Evolutionary conservation across 768 basidiomycete genomes (phyloP).

Genomic region (Rhizopogon rudus): DNA sequence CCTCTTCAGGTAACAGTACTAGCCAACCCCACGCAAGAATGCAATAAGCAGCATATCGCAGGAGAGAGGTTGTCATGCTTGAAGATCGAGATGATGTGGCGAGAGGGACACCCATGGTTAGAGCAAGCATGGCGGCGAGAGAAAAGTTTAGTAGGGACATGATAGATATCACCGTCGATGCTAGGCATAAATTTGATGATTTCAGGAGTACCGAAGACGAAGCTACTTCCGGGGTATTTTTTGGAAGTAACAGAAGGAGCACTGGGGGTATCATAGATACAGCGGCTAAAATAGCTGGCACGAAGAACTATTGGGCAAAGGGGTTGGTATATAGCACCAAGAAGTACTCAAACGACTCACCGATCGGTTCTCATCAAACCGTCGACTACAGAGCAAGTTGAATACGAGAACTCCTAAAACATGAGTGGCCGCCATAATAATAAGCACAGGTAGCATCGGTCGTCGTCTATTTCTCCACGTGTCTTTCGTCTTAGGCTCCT

Average conservation of each 20-base stretch:
- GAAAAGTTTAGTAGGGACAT: conserved; percentile 91
- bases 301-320: conserved; percentile 13
- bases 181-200: conserved; percentile 72
- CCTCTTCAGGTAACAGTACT: conserved; percentile 38
- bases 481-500: conserved; percentile 9
- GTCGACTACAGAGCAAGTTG: conserved; percentile 36
- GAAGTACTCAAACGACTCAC: conserved; percentile 28
- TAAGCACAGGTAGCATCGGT: conserved; percentile 48
- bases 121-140: conserved; percentile 68
- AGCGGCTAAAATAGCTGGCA: conserved; percentile 23
- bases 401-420: conserved; percentile 49
- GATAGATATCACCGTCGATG: conserved; percentile 83
- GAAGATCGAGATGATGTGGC: conserved; percentile 27
- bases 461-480: conserved; percentile 46
- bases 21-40: conserved; percentile 57
- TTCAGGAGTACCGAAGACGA: conserved; percentile 52
- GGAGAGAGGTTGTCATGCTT: conserved; percentile 21
- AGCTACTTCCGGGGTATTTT: conserved; percentile 23
- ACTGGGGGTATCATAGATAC: conserved; percentile 28
- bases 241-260: conserved; percentile 25
- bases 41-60: conserved; percentile 34
- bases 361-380: conserved; percentile 35
- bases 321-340: background rate
- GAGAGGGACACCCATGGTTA: conserved; percentile 65
- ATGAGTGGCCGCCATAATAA: conserved; percentile 56